Evolutionary conservation across 106 monocot species (phyloP), one percentile per base, ranked within the genome.

Genomic region (Dioscorea zingiberensis): DNA sequence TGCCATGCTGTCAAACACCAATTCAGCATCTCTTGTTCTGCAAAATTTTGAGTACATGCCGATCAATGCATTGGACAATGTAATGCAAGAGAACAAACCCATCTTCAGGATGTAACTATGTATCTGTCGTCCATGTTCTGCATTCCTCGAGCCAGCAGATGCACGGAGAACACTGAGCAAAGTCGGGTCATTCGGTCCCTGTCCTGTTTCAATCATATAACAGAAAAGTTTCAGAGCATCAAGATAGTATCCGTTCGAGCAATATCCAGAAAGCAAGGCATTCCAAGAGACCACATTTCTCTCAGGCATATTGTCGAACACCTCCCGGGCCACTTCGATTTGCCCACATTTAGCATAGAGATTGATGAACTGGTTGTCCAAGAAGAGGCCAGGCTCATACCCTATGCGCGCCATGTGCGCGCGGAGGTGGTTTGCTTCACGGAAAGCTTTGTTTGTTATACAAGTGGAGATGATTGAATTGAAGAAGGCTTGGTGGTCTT

Each of bases 301-400:
- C 3, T 71, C 38, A 24, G 3, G 54, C 80, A 81, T 81, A 16
- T 12, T 3, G 28, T 76, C 67, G 27, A 81, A 81, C 24, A 72
- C 7, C 15, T 68, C 57, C 27, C 76, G 44, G 1, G 81, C 81
- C 12, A 14, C 10, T 0, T 48, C 68, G 29, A 68, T 6, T 44
- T 72, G 21, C 0, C 76, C 66, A 7, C 81, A 81, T 44, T 56
- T 71, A 1, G 67, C 25, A 58, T 71, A 83, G 13, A 83, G 60
- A 21, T 83, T 83, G 56, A 83, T 66, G 67, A 78, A 83, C 61
- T 77, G 83, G 74, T 78, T 83, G 27, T 77, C 46, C 47, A 82
- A 32, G 77, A 77, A 82, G 65, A 77, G 17, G n/a, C 51, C 74
- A 4, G 77, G 65, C 47, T 65, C 23, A 45, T 47, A 61, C 10